Base-by-base conservation (phyloP, 192 early-diverging fungal genomes). In the Linnemannia zychae region DNA sequence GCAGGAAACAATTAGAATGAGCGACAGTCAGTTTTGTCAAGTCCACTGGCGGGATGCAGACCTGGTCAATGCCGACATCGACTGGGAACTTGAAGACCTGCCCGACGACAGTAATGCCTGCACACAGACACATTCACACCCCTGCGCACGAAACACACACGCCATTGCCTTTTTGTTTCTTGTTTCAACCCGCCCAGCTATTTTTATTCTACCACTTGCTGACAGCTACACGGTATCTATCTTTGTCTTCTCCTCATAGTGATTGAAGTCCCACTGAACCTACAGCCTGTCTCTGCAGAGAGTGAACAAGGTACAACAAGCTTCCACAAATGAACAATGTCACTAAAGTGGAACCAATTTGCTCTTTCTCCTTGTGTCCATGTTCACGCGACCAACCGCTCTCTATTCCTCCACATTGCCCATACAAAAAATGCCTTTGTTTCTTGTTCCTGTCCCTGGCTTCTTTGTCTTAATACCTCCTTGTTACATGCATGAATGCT, bases 21-120 rank as follows among this genome's bases (percentile, higher is more conserved):
- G 82, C 60, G 82, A 84, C 77, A 84, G 82, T 38, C 76, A 84
- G 7, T 78, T 70, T 33, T 84, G 82, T 18, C 67, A 84, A 38
- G 77, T 52, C 7, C 82, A 84, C 20, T 84, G 82, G 82, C 76
- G 82, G 37, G 73, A 78, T 37, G 50, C 65, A 28, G 82, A 84
- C 12, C 82, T 84, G 7, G 50, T 71, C 72, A 78, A 74, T 73
- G 67, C 69, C 33, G 76, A 78, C 24, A 78, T 65, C 3, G 82
- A 84, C 70, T 78, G 71, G 72, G 82, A 84, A 44, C 53, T 68
- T 0, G 82, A 79, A 49, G 76, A 74, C 22, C 37, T 84, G 50
- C 82, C 82, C 6, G 72, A 78, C 37, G 82, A 84, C 24, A 48
- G 76, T 84, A 74, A 67, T 7, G 48, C 47, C 5, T 33, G 50